Evolutionary conservation across 2,329 filamentous ascomycete genomes (phyloP), one percentile per base, ranked within the genome.

Genomic region (Colletotrichum theobromicola): DNA sequence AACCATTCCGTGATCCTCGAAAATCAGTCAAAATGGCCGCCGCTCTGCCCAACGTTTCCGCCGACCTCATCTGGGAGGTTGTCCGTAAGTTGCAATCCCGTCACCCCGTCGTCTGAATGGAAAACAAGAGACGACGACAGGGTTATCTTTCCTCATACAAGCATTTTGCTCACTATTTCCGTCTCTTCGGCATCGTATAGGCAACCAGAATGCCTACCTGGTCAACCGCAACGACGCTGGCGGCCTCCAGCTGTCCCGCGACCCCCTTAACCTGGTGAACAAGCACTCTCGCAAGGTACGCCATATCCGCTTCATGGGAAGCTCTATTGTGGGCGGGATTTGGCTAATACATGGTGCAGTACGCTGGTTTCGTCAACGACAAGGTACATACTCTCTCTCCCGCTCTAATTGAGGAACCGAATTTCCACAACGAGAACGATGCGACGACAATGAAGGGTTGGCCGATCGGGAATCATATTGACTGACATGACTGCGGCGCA

Each of bases 51-150:
- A 95, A 95, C 90, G 90, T 98, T 84, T 97, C 95, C 86, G 88
- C 93, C 84, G 96, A 98, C 89, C 91, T 98, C 82, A 89, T 98
- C 90, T 98, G 96, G 96, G 94, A 96, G 92, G 89, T 97, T 87
- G 93, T 93, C 91, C 95, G 96, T 98, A 93, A 87, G 95, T 95
- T 75, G 21, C 64, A 76, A 53, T 24, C 21, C 24, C 37, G 66
- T 37, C 72, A 61, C 32, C 35, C 32, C 8, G 24, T n/a, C 37
- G 63, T 42, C 24, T 30, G 55, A 34, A 46, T 18, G 7, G 18
- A 26, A 46, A 13, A 34, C 34, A n/a, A n/a, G 24, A 21, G 16
- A 28, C 46, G 32, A 34, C 24, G 12, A 24, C 28, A 42, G 16
- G 34, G 10, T 12, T 24, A 21, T 50, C 8, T n/a, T n/a, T 16